These are phyloP conservation scores for Dalbergia cultrata DNA, from an alignment of 306 rosid genomes.

Conservation along the genomic window DNA sequence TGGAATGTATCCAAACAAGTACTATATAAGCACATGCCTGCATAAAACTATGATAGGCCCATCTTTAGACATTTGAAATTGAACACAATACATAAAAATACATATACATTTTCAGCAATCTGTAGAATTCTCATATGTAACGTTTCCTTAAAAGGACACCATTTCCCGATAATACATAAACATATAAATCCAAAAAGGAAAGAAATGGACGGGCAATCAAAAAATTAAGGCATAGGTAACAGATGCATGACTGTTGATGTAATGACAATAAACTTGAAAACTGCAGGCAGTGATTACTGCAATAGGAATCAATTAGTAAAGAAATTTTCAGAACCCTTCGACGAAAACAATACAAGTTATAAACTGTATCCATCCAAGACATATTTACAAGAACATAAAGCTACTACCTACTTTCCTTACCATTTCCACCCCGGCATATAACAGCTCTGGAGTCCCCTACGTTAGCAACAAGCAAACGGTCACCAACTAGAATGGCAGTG, in stretches of 20 bases:
- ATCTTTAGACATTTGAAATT: background rate
- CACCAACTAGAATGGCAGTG: constrained; percentile 95
- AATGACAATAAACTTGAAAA: background rate
- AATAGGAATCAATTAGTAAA: constrained; percentile 14
- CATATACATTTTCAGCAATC: background rate
- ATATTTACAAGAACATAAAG: background rate
- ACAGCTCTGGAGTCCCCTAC: constrained; percentile 98
- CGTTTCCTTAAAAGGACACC: background rate
- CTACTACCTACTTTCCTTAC: constrained; percentile 57
- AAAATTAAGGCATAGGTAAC: constrained; percentile 4
- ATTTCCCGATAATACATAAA: background rate
- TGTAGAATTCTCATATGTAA: constrained; percentile 1
- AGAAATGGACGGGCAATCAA: background rate
- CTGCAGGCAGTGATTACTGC: background rate
- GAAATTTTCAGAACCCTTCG: constrained; percentile 39
- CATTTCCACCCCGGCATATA: constrained; percentile 91
- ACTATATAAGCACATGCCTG: background rate
- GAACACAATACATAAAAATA: constrained; percentile 5
- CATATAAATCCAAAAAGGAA: background rate
- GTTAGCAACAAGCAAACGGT: constrained; percentile 96
- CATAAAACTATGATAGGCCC: constrained; percentile 7
- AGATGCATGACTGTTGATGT: background rate
- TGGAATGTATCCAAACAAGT: too few species aligned
- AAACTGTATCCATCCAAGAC: constrained; percentile 5
- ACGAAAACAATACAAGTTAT: constrained; percentile 1